These are phyloP conservation scores for Thelonectria olida DNA, from an alignment of 2,329 filamentous ascomycete genomes.

Conservation along the genomic window DNA sequence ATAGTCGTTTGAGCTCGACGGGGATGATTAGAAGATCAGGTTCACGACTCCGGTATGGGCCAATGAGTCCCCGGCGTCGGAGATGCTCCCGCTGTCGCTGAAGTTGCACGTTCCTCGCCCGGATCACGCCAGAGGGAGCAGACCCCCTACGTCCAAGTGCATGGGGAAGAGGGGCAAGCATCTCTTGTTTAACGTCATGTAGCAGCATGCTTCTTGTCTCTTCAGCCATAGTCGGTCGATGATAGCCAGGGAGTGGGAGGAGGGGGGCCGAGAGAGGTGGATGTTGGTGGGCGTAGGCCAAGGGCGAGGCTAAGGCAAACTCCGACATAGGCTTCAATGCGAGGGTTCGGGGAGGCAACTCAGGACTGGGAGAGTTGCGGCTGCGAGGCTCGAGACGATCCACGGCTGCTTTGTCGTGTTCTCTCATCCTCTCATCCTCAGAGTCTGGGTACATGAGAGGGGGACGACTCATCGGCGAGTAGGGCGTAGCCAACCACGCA, in stretches of 20 bases:
- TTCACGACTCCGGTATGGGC: conserved; percentile 24
- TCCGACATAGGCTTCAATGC: conserved; percentile 29
- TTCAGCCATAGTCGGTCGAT: conserved; percentile 28
- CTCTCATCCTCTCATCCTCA: conserved; percentile 26
- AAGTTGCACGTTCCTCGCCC: conserved; percentile 35
- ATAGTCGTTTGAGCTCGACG: conserved; percentile 34
- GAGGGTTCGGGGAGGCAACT: conserved; percentile 19
- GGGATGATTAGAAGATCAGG: conserved; percentile 40
- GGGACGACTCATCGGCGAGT: conserved; percentile 31
- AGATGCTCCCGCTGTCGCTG: conserved; percentile 36
- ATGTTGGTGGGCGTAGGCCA: conserved; percentile 15
- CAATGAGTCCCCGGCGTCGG: conserved; percentile 27
- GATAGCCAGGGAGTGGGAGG: conserved; percentile 14
- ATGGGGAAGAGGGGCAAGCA: background rate
- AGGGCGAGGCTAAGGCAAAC: conserved; percentile 19
- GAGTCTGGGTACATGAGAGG: conserved; percentile 29
- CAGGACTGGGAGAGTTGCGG: conserved; percentile 15
- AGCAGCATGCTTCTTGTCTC: conserved; percentile 31
- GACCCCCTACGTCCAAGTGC: conserved; percentile 32
- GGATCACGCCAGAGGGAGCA: conserved; percentile 23
- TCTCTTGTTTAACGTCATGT: conserved; percentile 12
- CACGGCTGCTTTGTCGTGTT: conserved; percentile 28
- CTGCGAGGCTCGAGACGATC: conserved; percentile 24
- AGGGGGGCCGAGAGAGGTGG: conserved; percentile 36
- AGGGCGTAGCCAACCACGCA: conserved; percentile 31